A percentile compares a stretch with the other conserved stretches of the same genome.
These are phyloP conservation scores for Musa acuminata DNA, from an alignment of 176 grass and related monocot species.

Conservation along the genomic window DNA sequence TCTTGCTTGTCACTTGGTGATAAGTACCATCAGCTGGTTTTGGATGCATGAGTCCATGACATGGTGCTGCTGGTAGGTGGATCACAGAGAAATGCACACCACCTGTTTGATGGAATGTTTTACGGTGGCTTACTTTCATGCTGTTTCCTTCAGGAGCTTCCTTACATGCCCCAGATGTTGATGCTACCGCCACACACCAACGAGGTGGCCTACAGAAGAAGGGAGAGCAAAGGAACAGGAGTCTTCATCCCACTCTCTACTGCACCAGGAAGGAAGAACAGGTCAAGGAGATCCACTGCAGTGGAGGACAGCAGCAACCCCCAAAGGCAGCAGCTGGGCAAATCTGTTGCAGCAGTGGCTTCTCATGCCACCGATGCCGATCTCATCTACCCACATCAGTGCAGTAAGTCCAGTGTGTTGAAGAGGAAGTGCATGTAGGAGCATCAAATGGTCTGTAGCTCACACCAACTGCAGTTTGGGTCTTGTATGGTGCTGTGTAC, in stretches of 20 bases:
- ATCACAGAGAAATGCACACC: no score
- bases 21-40: no score
- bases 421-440: background rate
- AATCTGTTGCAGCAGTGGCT: background rate
- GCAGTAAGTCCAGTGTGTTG: background rate
- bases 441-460: no score
- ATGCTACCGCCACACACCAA: constrained; percentile 20
- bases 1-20: no score
- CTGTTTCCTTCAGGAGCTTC: constrained; percentile 3
- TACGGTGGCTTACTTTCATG: no score
- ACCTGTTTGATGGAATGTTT: no score
- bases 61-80: no score
- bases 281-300: constrained; percentile 10
- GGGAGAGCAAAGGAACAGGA: constrained; percentile 40
- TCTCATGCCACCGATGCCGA: background rate
- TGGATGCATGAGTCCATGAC: no score
- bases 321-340: constrained; percentile 11
- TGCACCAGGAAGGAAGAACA: constrained; percentile 23
- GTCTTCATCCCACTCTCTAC: constrained; percentile 42
- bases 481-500: no score
- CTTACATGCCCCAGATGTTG: constrained; percentile 23
- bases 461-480: no score
- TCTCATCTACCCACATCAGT: background rate
- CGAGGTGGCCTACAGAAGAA: constrained; percentile 19
- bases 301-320: constrained; percentile 14